A percentile compares a stretch with the other conserved stretches of the same genome.
These are phyloP conservation scores for Sporisorium exsertum DNA, from an alignment of 1,284 basidiomycete species.

Conservation along the genomic window DNA sequence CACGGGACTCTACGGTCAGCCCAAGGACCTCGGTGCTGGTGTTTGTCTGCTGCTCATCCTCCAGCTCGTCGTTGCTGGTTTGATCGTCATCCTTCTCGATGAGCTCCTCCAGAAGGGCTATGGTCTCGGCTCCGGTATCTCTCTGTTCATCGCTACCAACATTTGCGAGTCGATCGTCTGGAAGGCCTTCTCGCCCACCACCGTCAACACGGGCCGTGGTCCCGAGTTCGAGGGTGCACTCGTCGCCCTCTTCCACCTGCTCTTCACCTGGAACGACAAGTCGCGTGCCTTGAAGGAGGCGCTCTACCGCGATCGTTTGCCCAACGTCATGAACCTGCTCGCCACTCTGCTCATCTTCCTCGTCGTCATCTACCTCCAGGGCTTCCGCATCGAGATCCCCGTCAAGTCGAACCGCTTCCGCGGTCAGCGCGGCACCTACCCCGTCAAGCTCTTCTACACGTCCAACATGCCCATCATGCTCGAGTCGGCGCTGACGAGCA, in stretches of 20 bases:
- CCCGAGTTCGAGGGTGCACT: constrained; percentile 98
- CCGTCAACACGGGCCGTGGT: constrained; percentile 96
- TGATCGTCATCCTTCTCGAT: constrained; percentile 97
- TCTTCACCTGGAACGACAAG: constrained; percentile 99
- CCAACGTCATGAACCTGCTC: constrained; percentile 97
- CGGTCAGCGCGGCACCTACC: constrained; percentile 93
- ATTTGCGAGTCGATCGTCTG: constrained; percentile 99
- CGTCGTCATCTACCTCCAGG: constrained; percentile 96
- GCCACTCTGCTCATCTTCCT: constrained; percentile 92
- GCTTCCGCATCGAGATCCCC: constrained; percentile 98
- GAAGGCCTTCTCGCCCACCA: constrained; percentile 99
- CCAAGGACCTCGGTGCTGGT: constrained; percentile 91
- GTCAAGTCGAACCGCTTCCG: constrained; percentile 97
- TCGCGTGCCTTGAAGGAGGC: constrained; percentile 95
- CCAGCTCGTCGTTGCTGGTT: constrained; percentile 90
- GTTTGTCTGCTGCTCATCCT: constrained; percentile 94
- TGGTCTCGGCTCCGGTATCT: constrained; percentile 97
- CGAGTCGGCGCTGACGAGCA: constrained; percentile 90
- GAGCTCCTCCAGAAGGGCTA: constrained; percentile 99
- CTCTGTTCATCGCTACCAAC: constrained; percentile 98
- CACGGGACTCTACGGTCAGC: constrained; percentile 95
- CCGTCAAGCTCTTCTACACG: constrained; percentile 98
- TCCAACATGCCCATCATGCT: constrained; percentile 99
- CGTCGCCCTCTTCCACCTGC: constrained; percentile 94
- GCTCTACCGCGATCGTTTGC: constrained; percentile 95